phyloP scores from a whole-genome alignment of 345 rosid genomes.

The Aegle marmelos region DNA sequence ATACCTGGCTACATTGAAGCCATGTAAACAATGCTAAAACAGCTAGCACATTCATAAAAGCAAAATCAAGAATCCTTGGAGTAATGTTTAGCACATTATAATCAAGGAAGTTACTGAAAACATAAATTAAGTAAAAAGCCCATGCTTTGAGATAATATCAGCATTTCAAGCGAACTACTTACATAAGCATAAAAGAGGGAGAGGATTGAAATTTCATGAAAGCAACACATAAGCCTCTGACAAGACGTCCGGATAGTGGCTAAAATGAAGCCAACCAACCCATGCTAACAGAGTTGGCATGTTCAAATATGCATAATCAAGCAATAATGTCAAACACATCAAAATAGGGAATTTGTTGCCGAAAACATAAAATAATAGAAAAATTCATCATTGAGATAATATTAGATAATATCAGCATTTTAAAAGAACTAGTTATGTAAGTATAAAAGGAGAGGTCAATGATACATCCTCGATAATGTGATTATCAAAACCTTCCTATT shows the following conservation, averaged over 20 bases:
- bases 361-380: neutral
- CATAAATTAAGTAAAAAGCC: neutral
- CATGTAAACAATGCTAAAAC: neutral
- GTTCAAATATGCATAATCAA: too few species aligned
- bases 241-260: neutral
- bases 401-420: neutral
- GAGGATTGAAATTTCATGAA: neutral
- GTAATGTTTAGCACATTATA: neutral
- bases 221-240: neutral
- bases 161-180: neutral
- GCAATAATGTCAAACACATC: neutral
- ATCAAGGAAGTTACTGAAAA: neutral
- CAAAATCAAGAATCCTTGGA: neutral
- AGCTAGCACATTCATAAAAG: neutral
- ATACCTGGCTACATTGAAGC: neutral
- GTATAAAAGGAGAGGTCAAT: neutral
- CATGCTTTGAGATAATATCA: neutral
- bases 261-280: neutral
- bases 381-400: neutral
- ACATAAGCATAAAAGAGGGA: neutral
- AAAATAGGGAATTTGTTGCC: neutral
- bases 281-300: neutral
- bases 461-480: conserved; percentile 5
- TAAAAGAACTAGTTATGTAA: neutral
- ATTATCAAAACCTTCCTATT: conserved; percentile 7